These are phyloP conservation scores for Solanum piurae DNA, from an alignment of 257 asterid genomes.

Conservation along the genomic window DNA sequence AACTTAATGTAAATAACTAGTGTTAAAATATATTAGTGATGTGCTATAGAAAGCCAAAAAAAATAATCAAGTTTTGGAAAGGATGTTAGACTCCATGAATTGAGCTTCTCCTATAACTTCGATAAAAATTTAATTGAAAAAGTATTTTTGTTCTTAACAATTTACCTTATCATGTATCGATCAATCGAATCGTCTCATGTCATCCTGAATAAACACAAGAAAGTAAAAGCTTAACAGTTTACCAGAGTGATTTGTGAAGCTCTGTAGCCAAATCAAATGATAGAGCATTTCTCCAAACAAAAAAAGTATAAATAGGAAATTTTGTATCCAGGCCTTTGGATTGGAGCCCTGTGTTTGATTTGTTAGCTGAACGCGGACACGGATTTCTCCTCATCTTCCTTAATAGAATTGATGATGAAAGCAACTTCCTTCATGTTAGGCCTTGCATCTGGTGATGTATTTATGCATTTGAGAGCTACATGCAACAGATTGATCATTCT, in stretches of 20 bases:
- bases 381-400: conserved; percentile 48
- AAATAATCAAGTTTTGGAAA: background rate
- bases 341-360: background rate
- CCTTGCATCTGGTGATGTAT: conserved; percentile 29
- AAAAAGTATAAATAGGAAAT: background rate
- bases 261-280: background rate
- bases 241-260: background rate
- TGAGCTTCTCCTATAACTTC: background rate
- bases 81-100: background rate
- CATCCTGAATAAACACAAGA: background rate
- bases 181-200: background rate
- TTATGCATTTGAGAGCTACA: conserved; percentile 52
- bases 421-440: conserved; percentile 46
- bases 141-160: background rate
- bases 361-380: background rate
- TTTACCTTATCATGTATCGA: background rate
- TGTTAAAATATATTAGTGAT: background rate
- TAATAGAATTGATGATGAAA: conserved; percentile 26
- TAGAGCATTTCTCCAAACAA: background rate
- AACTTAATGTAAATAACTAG: background rate
- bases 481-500: conserved; percentile 56
- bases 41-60: background rate
- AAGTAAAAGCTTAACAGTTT: background rate
- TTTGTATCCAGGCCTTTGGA: background rate
- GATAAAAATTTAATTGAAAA: background rate